Evolutionary conservation across 2,329 filamentous ascomycete genomes (phyloP).

Genomic region (Xylariaceae sp.): DNA sequence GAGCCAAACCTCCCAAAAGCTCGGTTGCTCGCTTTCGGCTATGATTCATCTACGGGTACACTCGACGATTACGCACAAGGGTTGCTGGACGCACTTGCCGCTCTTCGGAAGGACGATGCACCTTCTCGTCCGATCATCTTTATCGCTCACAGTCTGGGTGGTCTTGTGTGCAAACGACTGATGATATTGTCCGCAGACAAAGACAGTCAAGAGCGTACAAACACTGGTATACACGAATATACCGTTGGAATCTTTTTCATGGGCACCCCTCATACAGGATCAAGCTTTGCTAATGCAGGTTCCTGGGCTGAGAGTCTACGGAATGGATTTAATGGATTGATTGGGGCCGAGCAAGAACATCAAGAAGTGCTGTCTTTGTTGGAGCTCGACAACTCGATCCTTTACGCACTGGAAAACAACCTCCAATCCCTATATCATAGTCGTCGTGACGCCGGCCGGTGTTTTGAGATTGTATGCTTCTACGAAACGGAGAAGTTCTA

Average conservation of each 20-base stretch:
- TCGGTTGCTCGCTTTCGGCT: neutral
- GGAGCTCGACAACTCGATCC: too few species aligned
- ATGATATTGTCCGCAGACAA: too few species aligned
- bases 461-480: neutral
- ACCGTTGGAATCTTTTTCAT: neutral
- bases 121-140: constrained; percentile 33
- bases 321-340: too few species aligned
- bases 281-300: neutral
- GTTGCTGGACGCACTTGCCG: too few species aligned
- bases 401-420: too few species aligned
- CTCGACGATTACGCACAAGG: too few species aligned
- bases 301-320: too few species aligned
- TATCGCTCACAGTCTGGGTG: constrained; percentile 37
- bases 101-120: neutral
- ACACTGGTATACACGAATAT: neutral
- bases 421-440: too few species aligned
- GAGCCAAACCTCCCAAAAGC: neutral
- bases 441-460: too few species aligned
- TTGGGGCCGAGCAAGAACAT: too few species aligned
- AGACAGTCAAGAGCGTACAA: too few species aligned
- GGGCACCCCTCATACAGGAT: neutral
- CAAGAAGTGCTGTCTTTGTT: too few species aligned
- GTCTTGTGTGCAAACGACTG: constrained; percentile 34
- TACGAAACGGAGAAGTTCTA: neutral
- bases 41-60: neutral